Evolutionary conservation across 2,329 filamentous ascomycete genomes (phyloP).

Genomic region (Sporothrix brasiliensis): DNA sequence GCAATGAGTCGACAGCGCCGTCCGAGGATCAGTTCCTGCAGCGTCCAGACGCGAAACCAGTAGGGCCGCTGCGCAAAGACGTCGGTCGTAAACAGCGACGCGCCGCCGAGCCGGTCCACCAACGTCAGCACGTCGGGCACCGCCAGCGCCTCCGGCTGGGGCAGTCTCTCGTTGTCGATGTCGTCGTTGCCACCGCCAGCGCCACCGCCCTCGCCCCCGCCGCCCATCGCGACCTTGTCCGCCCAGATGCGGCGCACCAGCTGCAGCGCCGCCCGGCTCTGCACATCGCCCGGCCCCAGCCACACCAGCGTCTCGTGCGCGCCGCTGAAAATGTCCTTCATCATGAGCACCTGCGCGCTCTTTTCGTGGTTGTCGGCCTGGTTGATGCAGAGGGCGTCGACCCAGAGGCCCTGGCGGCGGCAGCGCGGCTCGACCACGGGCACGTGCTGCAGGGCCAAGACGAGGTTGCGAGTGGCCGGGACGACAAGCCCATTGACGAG

Average conservation of each 20-base stretch:
- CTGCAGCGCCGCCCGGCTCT: neutral
- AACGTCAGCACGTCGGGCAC: neutral
- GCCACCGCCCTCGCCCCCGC: neutral
- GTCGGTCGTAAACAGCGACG: neutral
- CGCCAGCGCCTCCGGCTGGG: neutral
- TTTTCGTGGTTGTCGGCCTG: neutral
- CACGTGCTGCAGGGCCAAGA: neutral
- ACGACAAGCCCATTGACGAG: neutral
- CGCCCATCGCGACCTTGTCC: neutral
- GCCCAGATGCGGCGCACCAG: neutral
- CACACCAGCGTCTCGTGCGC: neutral
- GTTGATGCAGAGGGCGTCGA: neutral
- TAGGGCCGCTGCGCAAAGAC: neutral
- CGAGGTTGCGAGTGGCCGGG: neutral
- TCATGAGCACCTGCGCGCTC: neutral
- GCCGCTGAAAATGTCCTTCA: neutral
- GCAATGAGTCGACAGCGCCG: neutral
- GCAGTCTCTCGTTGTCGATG: too few species aligned
- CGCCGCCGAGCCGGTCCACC: neutral
- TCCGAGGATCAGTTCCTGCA: neutral
- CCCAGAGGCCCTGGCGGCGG: neutral
- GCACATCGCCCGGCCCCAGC: neutral
- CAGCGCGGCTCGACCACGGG: neutral
- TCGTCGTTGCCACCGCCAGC: too few species aligned
- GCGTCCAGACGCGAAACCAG: neutral